Evolutionary conservation across 495 filamentous ascomycete genomes (phyloP), one percentile per base, ranked within the genome.

Genomic region (Xylaria grammica): DNA sequence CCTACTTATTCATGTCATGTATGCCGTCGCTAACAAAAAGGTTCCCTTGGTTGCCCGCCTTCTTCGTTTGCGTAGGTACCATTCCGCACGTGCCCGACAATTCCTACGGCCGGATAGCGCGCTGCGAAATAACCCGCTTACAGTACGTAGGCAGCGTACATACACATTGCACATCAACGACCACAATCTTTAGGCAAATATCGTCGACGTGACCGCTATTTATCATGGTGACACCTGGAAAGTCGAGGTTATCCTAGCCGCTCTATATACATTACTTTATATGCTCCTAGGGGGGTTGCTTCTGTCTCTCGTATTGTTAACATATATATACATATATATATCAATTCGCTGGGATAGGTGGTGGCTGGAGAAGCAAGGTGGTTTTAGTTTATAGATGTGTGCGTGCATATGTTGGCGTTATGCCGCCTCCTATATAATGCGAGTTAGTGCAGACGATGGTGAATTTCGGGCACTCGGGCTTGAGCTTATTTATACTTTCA

Each of bases 21-120:
- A 38, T 15, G 46, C 45, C 29, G 27, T 27, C 24, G 48, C 11
- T 24, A 30, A 27, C 22, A 30, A 51, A 51, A 48, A 48, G 45
- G 45, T 22, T 19, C 45, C 19, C 20, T 49, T 49, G 42, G n/a
- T 30, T 11, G 11, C 58, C 58, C 46, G 40, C 55, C 40, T 42
- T 6, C 40, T 15, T 42, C 40, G 40, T 36, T 34, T 48, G 19
- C 19, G 24, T 59, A 29, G 4, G 49, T 61, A 44, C 36, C 30
- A 61, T 24, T 27, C 13, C 24, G 13, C 26, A 11, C 29, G 24
- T 30, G 46, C 32, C 22, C 49, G 32, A 20, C 46, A 32, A 52
- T 32, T 45, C 38, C 38, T 62, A 54, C 49, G 49, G 60, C 60
- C 60, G 60, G 24, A 54, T 32, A 45, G 46, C 49, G 34, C 22